Percentiles rank a stretch among this genome's conserved stretches.
These are phyloP conservation scores for Boletus insuetus DNA, from an alignment of 768 basidiomycete genomes.

Conservation along the genomic window DNA sequence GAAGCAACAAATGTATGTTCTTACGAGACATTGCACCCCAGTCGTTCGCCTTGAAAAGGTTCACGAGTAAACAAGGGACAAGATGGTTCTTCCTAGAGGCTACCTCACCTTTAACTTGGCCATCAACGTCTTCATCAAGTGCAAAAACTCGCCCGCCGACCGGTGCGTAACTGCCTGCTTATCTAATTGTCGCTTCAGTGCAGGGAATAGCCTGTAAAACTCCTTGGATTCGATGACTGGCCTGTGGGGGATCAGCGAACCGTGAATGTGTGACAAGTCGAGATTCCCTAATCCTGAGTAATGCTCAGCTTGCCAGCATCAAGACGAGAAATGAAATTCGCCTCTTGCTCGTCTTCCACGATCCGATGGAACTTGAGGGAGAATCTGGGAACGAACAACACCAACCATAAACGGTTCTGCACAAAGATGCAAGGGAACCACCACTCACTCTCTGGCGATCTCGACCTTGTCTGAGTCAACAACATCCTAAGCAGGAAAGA, in stretches of 20 bases:
- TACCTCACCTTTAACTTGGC: constrained; percentile 56
- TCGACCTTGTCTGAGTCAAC: constrained; percentile 59
- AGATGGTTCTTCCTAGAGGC: background rate
- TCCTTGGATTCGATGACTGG: constrained; percentile 61
- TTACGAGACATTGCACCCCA: constrained; percentile 65
- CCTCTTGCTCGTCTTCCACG: constrained; percentile 57
- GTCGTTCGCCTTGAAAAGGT: constrained; percentile 48
- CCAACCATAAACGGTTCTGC: background rate
- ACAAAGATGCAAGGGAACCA: background rate
- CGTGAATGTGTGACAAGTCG: background rate
- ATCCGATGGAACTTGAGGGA: constrained; percentile 57
- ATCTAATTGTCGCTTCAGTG: constrained; percentile 46
- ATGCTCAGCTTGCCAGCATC: constrained; percentile 55
- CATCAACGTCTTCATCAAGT: constrained; percentile 61
- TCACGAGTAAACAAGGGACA: background rate
- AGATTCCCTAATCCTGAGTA: constrained; percentile 29
- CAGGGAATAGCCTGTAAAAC: constrained; percentile 54
- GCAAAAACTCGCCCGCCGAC: constrained; percentile 52
- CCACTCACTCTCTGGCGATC: constrained; percentile 53
- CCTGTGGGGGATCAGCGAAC: constrained; percentile 10
- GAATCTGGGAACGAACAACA: constrained; percentile 36
- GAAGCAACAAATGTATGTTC: constrained; percentile 7
- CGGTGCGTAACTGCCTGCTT: constrained; percentile 47
- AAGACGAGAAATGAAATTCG: constrained; percentile 60
- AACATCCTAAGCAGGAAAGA: constrained; percentile 45